Conservation (phyloP, 768 basidiomycete species). For the Leucosporidium scottii region DNA sequence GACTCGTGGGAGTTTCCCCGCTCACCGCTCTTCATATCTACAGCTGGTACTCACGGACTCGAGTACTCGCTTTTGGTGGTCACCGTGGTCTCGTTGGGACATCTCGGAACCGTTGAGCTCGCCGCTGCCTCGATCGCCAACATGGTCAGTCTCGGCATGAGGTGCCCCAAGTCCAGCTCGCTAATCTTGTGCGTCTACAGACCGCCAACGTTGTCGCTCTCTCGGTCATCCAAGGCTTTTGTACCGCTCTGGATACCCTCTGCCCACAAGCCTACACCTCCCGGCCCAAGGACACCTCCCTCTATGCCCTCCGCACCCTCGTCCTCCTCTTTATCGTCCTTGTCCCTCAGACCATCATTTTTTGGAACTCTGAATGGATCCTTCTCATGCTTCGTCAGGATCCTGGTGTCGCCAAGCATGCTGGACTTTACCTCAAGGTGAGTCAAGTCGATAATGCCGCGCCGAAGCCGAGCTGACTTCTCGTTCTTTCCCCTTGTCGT, state of each 20-base stretch:
- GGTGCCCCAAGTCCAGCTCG: too few relatives aligned
- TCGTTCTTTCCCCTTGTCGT: background rate
- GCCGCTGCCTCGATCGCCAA: constrained; percentile 71
- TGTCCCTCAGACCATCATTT: constrained; percentile 56
- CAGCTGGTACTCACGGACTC: constrained; percentile 37
- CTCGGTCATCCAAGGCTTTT: constrained; percentile 33
- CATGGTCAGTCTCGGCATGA: constrained; percentile 44
- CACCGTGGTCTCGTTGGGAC: constrained; percentile 80
- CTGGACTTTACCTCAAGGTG: constrained; percentile 32
- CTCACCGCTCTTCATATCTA: background rate
- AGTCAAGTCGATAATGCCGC: background rate
- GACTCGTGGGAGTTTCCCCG: background rate
- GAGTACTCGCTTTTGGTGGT: constrained; percentile 81
- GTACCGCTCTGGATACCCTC: constrained; percentile 65
- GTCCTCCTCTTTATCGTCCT: constrained; percentile 23
- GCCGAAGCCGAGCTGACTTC: background rate
- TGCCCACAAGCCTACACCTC: constrained; percentile 95
- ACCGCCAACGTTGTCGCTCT: constrained; percentile 50
- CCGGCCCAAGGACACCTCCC: constrained; percentile 55
- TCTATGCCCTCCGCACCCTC: constrained; percentile 31
- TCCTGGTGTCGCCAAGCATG: constrained; percentile 29
- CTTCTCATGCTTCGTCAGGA: constrained; percentile 52
- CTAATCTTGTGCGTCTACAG: too few relatives aligned
- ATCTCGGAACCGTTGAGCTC: constrained; percentile 78
- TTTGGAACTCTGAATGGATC: constrained; percentile 75